These are phyloP conservation scores for Gracilaria domingensis DNA, from an alignment of 23 red algal genomes.

Conservation along the genomic window DNA sequence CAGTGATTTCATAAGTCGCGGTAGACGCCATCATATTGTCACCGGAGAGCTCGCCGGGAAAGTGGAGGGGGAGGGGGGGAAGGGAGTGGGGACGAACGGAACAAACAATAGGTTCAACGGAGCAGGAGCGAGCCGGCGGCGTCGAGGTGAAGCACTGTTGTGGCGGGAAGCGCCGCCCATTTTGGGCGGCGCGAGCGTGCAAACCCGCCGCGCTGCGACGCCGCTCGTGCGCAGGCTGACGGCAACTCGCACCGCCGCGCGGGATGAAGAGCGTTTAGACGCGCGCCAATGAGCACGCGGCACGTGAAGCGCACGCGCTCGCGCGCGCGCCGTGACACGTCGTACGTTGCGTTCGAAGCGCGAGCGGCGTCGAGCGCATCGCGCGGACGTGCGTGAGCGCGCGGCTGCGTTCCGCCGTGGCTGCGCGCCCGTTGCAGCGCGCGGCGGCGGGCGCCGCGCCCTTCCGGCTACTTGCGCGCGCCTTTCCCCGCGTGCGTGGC, in stretches of 20 bases:
- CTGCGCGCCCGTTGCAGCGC: not conserved
- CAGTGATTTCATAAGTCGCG: constrained; percentile 56
- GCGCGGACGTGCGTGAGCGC: too few species aligned
- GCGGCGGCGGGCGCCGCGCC: too few species aligned
- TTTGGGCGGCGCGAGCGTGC: too few species aligned
- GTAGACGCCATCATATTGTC: constrained; percentile 39
- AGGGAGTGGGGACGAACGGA: too few species aligned
- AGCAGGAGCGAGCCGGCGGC: too few species aligned
- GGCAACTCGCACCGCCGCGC: not conserved
- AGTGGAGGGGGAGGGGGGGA: too few species aligned
- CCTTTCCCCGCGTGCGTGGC: not conserved
- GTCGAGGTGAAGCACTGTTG: too few species aligned
- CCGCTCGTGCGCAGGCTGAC: not conserved
- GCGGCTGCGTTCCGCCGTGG: too few species aligned
- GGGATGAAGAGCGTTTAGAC: not conserved
- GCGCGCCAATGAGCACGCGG: not conserved
- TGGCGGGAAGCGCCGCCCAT: too few species aligned
- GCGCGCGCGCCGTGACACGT: constrained; percentile 21
- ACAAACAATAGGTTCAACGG: too few species aligned
- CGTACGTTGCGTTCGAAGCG: not conserved
- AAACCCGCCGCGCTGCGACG: not conserved
- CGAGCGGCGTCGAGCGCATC: not conserved
- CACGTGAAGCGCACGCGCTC: constrained; percentile 2
- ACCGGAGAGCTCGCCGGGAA: too few species aligned
- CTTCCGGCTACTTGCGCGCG: not conserved